These are phyloP conservation scores for Pouteria glomerata DNA, from an alignment of 148 eudicot species.

Conservation along the genomic window DNA sequence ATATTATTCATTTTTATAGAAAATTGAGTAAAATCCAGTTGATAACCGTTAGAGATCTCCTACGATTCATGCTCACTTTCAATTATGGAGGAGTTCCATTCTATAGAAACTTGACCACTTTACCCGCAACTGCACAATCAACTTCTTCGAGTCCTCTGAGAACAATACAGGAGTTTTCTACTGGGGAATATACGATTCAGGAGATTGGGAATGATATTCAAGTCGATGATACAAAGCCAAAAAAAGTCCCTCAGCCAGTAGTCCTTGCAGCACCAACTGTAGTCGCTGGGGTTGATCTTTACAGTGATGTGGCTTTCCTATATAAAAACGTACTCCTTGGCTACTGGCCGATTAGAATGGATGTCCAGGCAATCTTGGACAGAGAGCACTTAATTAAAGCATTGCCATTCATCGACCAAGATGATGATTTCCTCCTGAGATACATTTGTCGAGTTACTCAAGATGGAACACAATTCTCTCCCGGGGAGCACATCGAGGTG, in stretches of 20 bases:
- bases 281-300: constrained; percentile 32
- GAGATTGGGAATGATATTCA: constrained; percentile 18
- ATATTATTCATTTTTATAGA: constrained; percentile 44
- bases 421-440: constrained; percentile 52
- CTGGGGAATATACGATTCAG: constrained; percentile 52
- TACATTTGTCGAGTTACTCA: constrained; percentile 43
- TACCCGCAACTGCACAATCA: background rate
- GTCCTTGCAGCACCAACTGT: background rate
- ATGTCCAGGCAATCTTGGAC: constrained; percentile 47
- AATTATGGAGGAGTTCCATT: constrained; percentile 32
- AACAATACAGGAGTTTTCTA: constrained; percentile 44
- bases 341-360: constrained; percentile 28
- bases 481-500: constrained; percentile 44
- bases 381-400: constrained; percentile 70
- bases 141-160: constrained; percentile 2
- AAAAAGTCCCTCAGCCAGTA: constrained; percentile 8
- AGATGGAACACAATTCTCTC: constrained; percentile 21
- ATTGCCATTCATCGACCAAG: constrained; percentile 59
- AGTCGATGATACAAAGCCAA: constrained; percentile 9
- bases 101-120: background rate
- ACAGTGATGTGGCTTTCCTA: constrained; percentile 38
- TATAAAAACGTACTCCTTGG: constrained; percentile 37
- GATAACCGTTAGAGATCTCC: constrained; percentile 55
- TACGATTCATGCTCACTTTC: constrained; percentile 57
- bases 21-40: constrained; percentile 50